Evolutionary conservation across 1,139 yeast species (phyloP), one percentile per base, ranked within the genome.

Genomic region (Suhomyces yuchorum): DNA sequence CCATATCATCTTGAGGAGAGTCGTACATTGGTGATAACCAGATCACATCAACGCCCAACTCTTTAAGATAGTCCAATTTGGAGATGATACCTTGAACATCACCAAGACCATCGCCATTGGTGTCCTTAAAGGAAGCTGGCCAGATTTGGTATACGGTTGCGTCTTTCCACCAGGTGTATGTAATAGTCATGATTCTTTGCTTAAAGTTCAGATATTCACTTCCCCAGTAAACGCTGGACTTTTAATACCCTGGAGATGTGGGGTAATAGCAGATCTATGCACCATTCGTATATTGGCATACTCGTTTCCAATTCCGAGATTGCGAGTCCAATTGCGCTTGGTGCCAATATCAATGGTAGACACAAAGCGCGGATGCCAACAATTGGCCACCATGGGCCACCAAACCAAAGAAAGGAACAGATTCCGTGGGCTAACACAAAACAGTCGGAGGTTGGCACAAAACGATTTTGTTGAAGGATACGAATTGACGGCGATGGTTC

Each of bases 1-100:
- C 86, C 85, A 81, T 81, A 57, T 81, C 86, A 40, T 77, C 78
- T 57, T 78, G 81, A 3, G 86, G 86, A 2, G 83, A 77, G 52
- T 78, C 81, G 62, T 72, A 80, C 70, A 78, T 76, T 34, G 86
- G 86, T 24, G 79, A 76, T 50, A 81, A 64, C 86, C 86, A 81
- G 37, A 81, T 66, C 30, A 78, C 70, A 51, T 79, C 83, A 18
- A 71, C 70, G 1, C 85, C 85, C 40, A 81, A 67, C 18, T 65
- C 64, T 57, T 78, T 73, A 58, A 81, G 61, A 59, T 81, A 78
- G 62, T 79, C 84, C 50, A 81, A 68, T 30, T 75, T 73, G 32
- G 77, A 69, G 50, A 75, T 69, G 42, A 81, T 77, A 18, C 86
- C 86, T 8, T 71, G 75, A 47, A 81, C 61, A 61, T 81, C 84